Conservation (phyloP, 1,139 yeast genomes). For the Lodderomyces pseudojiufengensis region DNA sequence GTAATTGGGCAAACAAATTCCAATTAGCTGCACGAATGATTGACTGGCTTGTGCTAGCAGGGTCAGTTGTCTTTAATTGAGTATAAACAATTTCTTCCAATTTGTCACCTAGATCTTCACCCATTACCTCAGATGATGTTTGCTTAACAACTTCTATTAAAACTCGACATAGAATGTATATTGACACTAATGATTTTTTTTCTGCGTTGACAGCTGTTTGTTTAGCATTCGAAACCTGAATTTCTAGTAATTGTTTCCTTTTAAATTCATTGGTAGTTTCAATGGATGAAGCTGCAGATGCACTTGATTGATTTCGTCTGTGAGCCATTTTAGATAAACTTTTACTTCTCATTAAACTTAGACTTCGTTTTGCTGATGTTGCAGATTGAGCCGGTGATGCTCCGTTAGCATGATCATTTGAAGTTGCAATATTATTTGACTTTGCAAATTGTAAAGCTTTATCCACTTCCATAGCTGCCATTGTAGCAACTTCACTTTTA, state of each 20-base stretch:
- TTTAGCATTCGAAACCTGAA: slow-evolving; percentile 54
- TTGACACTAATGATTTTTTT: slow-evolving; percentile 79
- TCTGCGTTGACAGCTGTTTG: slow-evolving; percentile 81
- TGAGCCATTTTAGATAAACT: slow-evolving; percentile 39
- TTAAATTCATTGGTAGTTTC: slow-evolving; percentile 16
- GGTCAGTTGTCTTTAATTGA: slow-evolving; percentile 86
- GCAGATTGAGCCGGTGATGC: slow-evolving; percentile 7
- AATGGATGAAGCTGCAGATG: slow-evolving; percentile 17
- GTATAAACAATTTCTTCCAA: slow-evolving; percentile 92
- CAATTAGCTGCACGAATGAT: slow-evolving; percentile 86
- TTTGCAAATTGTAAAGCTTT: slow-evolving; percentile 27
- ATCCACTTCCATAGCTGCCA: slow-evolving; percentile 66
- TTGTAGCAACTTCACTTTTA: slow-evolving; percentile 75
- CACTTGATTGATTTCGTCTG: slow-evolving; percentile 36
- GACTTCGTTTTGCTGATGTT: slow-evolving; percentile 27
- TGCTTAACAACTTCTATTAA: slow-evolving; percentile 90
- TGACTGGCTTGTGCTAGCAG: slow-evolving; percentile 57
- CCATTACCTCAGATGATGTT: slow-evolving; percentile 67
- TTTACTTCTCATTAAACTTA: slow-evolving; percentile 40
- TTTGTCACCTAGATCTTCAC: slow-evolving; percentile 77
- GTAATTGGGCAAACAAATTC: slow-evolving; percentile 83
- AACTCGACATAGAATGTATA: slow-evolving; percentile 88
- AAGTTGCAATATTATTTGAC: slow-evolving; percentile 6
- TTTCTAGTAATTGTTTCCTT: slow-evolving; percentile 28
- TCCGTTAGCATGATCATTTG: not conserved